Base-by-base conservation (phyloP, 768 basidiomycete genomes). In the Rossbeevera mucosa region DNA sequence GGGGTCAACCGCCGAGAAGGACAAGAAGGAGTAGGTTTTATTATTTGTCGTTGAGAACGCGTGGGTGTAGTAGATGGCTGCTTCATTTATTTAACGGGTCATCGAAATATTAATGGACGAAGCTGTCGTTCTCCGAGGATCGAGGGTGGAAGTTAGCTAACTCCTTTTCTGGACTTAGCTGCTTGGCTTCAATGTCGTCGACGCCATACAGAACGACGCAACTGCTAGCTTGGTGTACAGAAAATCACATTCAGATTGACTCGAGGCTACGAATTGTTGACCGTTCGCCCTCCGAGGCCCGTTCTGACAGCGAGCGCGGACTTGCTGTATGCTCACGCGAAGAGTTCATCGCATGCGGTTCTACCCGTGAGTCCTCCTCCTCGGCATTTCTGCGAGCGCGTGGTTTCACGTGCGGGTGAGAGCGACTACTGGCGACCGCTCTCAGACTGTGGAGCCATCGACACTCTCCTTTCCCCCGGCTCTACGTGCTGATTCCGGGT, bases 181-280 rank as follows among this genome's bases (percentile, higher is more conserved):
- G 33, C 33, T n/a, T 18, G n/a, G 31, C n/a, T 11, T 18, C 36
- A 58, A 55, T 46, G 49, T 56, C 58, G 29, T 68, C 70, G 64
- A 56, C 63, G 30, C 53, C 59, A 29, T 47, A 50, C 41, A 59
- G 18, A 36, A 46, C 50, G 36, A 11, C 47, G 24, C 28, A 49
- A 40, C 62, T 83, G 16, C 57, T 80, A 5, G 61, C 64, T 40
- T 85, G 83, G 83, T 82, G 81, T 56, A 47, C 63, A 25, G 62
- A 71, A 21, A 76, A 78, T 56, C 66, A 62, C 41, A 60, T 83
- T 42, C 63, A 63, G 53, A 75, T 84, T 48, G 80, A 82, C 65
- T 49, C 71, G 11, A 65, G 73, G 38, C 61, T 85, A 14, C 62
- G 65, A 44, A 55, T 85, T 38, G 28, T 57, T 50, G 52, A 60